phyloP scores from a whole-genome alignment of 2,329 filamentous ascomycete species.

The Sporothrix mexicana region DNA sequence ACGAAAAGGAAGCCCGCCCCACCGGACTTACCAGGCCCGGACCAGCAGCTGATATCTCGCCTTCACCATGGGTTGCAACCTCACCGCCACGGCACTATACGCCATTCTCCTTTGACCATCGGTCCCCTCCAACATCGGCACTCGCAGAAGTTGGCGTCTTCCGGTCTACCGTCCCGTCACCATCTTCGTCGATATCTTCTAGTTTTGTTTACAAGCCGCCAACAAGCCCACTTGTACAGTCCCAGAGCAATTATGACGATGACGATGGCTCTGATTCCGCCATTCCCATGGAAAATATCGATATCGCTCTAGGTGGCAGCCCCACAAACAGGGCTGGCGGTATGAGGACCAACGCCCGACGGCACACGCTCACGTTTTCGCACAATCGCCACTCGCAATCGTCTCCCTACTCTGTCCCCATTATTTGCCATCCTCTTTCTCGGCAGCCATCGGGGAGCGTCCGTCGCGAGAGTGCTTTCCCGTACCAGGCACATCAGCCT shows the following conservation, averaged over 20 bases:
- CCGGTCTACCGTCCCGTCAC: conserved; percentile 55
- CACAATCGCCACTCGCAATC: conserved; percentile 45
- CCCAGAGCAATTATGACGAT: conserved; percentile 78
- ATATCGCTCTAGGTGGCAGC: conserved; percentile 50
- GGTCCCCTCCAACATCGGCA: conserved; percentile 35
- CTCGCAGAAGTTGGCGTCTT: conserved; percentile 33
- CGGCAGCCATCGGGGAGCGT: conserved; percentile 49
- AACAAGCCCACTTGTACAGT: conserved; percentile 90
- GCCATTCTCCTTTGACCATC: conserved; percentile 52
- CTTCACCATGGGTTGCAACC: conserved; percentile 56
- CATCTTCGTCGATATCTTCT: conserved; percentile 75
- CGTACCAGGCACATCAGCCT: conserved; percentile 80
- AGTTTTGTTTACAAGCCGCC: conserved; percentile 86
- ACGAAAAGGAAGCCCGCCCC: conserved; percentile 15
- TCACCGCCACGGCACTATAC: conserved; percentile 61
- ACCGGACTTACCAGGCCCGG: conserved; percentile 19
- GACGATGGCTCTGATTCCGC: conserved; percentile 21
- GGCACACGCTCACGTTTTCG: conserved; percentile 75
- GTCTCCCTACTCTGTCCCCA: conserved; percentile 41
- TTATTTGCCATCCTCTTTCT: conserved; percentile 35
- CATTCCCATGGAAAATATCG: conserved; percentile 56
- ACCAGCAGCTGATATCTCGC: conserved; percentile 31
- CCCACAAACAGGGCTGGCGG: conserved; percentile 37
- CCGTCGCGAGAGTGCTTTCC: conserved; percentile 63
- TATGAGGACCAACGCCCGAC: conserved; percentile 52